These are phyloP conservation scores for Carex sylvatica DNA, from an alignment of 202 grass and related monocot genomes.

Conservation along the genomic window DNA sequence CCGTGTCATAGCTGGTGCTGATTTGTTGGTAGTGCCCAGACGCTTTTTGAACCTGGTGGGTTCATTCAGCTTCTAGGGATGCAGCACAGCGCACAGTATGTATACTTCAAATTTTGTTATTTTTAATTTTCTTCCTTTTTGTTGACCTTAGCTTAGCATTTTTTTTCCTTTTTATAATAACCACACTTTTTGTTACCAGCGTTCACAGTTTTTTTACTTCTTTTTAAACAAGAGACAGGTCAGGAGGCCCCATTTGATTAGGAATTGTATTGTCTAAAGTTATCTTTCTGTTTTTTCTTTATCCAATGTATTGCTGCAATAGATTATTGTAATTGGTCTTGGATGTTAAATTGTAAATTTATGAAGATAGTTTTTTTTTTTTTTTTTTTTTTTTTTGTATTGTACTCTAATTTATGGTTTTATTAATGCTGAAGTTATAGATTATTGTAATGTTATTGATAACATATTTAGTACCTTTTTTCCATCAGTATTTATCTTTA, in stretches of 20 bases:
- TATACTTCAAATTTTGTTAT: constrained; percentile 18
- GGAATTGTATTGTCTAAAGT: neutral
- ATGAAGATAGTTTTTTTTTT: no score
- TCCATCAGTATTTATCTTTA: no score
- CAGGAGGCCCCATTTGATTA: neutral
- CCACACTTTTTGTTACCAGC: neutral
- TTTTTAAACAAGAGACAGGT: neutral
- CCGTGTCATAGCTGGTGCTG: constrained; percentile 72
- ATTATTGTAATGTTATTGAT: no score
- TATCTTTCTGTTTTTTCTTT: neutral
- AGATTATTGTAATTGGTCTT: neutral
- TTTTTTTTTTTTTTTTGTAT: no score
- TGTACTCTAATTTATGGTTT: no score
- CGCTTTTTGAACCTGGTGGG: constrained; percentile 71
- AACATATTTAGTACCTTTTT: no score
- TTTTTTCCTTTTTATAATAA: no score
- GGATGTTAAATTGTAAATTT: no score
- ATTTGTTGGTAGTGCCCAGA: constrained; percentile 57
- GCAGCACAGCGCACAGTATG: constrained; percentile 57
- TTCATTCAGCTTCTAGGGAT: constrained; percentile 72
- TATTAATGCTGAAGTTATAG: no score
- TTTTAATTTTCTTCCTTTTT: neutral
- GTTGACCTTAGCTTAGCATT: neutral
- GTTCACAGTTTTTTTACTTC: neutral
- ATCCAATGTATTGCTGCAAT: neutral